Evolutionary conservation across 345 rosid species (phyloP).

Genomic region (Pistacia vera): DNA sequence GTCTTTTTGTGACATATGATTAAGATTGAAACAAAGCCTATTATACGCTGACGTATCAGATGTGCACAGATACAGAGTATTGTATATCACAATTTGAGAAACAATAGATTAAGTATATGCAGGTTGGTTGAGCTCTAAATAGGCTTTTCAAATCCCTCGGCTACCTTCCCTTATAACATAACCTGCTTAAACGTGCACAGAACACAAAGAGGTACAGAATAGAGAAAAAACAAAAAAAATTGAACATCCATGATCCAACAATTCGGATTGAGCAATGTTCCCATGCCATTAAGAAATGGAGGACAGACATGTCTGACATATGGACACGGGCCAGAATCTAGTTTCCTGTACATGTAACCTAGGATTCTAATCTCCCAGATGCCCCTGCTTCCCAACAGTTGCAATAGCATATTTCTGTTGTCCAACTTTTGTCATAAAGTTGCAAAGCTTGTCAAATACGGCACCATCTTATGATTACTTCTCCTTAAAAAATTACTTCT

Average conservation of each 20-base stretch:
- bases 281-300: not conserved
- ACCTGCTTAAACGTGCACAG: not conserved
- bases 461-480: conserved; percentile 2
- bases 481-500: not conserved
- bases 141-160: too few relatives aligned
- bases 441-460: not conserved
- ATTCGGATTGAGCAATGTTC: not conserved
- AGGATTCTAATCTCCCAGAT: conserved; percentile 6
- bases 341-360: not conserved
- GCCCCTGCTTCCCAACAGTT: not conserved
- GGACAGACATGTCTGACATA: not conserved
- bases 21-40: too few relatives aligned
- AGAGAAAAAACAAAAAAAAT: not conserved
- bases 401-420: not conserved
- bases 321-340: not conserved
- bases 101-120: not conserved
- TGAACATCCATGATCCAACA: not conserved
- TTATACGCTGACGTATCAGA: too few relatives aligned
- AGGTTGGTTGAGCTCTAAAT: not conserved
- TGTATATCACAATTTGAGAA: not conserved
- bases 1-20: not conserved
- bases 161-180: too few relatives aligned
- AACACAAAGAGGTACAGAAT: not conserved
- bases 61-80: not conserved
- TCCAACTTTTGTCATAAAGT: not conserved